A percentile compares a stretch with the other conserved stretches of the same genome.
Evolutionary conservation across 2,329 filamentous ascomycete genomes (phyloP).

Genomic region (Venturia aucupariae): DNA sequence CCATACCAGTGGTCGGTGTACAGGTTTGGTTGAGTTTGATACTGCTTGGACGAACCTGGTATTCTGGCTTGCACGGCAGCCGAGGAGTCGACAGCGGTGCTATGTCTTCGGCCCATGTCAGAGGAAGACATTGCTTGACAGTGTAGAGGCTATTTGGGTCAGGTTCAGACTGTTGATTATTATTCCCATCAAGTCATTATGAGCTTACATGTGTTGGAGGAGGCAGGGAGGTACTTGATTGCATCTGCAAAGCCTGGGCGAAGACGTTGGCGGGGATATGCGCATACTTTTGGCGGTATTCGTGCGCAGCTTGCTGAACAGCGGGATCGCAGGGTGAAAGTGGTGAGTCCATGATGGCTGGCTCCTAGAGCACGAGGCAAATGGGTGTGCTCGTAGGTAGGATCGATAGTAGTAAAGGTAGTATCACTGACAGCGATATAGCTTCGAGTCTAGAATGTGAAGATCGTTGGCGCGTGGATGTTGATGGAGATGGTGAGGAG

Average conservation of each 20-base stretch:
- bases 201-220: background rate
- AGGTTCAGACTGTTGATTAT: background rate
- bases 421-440: background rate
- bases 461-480: background rate
- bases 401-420: background rate
- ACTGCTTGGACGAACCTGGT: background rate
- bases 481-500: background rate
- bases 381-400: background rate
- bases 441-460: background rate
- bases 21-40: background rate
- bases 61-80: background rate
- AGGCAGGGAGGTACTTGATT: constrained; percentile 1
- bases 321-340: background rate
- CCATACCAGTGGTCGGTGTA: background rate
- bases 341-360: background rate
- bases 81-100: background rate
- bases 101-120: background rate
- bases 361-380: background rate
- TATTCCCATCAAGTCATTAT: background rate
- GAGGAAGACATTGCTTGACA: background rate
- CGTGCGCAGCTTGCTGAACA: background rate
- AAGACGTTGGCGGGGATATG: background rate
- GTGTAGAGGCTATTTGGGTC: background rate
- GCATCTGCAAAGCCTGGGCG: background rate
- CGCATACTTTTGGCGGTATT: constrained; percentile 1